A percentile compares a stretch with the other conserved stretches of the same genome.
phyloP scores from a whole-genome alignment of 495 filamentous ascomycete genomes.

The Penicillium angulare region DNA sequence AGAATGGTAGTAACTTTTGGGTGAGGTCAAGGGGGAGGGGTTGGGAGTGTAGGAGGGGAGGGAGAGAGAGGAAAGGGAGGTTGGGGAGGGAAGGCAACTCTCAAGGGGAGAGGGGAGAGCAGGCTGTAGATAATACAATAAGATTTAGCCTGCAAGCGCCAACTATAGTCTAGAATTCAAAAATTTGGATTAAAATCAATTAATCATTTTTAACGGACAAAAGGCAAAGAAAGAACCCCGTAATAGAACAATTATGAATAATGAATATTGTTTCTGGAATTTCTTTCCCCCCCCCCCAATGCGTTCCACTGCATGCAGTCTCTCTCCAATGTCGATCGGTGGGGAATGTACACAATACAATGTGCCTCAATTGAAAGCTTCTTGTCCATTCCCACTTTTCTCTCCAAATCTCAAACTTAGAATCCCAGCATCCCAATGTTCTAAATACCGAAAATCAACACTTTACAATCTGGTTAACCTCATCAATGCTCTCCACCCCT shows the following conservation, averaged over 20 bases:
- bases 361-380: conserved; percentile 4
- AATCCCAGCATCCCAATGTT: too few species aligned
- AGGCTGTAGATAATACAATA: not conserved
- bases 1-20: too few species aligned
- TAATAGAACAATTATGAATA: too few species aligned
- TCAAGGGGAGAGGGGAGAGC: conserved; percentile 14
- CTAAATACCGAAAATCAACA: too few species aligned
- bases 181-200: conserved; percentile 1
- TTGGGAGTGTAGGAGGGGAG: conserved; percentile 2
- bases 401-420: not conserved
- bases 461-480: too few species aligned
- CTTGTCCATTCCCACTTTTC: not conserved
- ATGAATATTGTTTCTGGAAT: conserved; percentile 25
- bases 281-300: conserved; percentile 8
- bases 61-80: conserved; percentile 11
- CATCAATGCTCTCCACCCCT: too few species aligned
- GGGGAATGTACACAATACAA: too few species aligned
- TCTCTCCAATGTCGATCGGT: conserved; percentile 21
- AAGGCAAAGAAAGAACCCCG: not conserved
- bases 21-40: not conserved
- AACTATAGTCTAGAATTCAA: not conserved
- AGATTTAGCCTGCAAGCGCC: not conserved
- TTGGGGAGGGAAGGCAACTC: conserved; percentile 18
- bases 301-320: conserved; percentile 25
- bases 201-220: not conserved